Evolutionary conservation across 148 eudicot species (phyloP).

Genomic region (Heliamphora exappendiculata): DNA sequence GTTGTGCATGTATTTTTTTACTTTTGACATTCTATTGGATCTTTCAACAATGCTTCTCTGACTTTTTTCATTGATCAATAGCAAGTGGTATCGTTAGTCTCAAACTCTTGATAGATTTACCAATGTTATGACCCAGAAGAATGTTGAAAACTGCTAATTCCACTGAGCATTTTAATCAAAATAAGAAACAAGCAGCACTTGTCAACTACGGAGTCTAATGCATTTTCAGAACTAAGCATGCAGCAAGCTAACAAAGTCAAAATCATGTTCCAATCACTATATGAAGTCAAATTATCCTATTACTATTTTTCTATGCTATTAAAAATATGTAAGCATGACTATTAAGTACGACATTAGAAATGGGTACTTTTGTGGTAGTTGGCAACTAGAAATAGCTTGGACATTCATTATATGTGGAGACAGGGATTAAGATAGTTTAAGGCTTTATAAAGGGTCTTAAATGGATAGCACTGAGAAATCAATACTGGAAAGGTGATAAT

Average conservation of each 20-base stretch:
- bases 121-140: neutral
- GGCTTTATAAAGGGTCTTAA: no score
- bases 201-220: neutral
- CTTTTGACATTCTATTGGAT: neutral
- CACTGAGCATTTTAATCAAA: neutral
- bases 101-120: neutral
- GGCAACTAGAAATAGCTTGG: neutral
- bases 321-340: neutral
- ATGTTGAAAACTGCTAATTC: neutral
- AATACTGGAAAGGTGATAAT: no score
- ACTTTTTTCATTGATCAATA: neutral
- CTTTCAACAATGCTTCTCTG: neutral
- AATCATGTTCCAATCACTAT: neutral
- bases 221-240: neutral
- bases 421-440: neutral
- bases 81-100: neutral
- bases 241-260: conserved; percentile 2
- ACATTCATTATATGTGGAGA: neutral
- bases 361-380: neutral
- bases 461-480: no score
- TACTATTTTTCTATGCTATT: neutral
- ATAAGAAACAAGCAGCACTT: neutral
- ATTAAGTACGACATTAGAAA: neutral
- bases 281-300: neutral
- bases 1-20: neutral